phyloP scores from a whole-genome alignment of 2,329 filamentous ascomycete species.

The Ceratocystis cubensis region DNA sequence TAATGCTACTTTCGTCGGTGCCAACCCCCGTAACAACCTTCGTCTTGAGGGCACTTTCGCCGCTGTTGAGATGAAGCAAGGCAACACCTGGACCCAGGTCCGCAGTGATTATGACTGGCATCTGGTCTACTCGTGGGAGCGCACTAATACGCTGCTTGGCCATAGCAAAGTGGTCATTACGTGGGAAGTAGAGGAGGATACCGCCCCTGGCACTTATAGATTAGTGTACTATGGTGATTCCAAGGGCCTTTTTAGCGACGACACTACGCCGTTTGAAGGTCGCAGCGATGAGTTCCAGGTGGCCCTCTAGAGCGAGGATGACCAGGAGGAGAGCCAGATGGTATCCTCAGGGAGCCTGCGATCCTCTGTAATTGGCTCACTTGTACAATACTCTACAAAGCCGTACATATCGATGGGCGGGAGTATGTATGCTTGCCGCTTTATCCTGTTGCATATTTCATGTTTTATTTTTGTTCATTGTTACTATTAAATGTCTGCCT shows the following conservation, averaged over 20 bases:
- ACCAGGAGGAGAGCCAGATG: background rate
- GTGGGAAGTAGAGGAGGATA: conserved; percentile 50
- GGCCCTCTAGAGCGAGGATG: background rate
- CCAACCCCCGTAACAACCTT: conserved; percentile 80
- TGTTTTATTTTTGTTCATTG: background rate
- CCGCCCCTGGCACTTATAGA: conserved; percentile 56
- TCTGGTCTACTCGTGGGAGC: conserved; percentile 65
- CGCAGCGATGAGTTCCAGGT: conserved; percentile 43
- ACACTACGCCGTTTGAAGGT: conserved; percentile 57
- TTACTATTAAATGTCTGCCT: background rate
- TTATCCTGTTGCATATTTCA: background rate
- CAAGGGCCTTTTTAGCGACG: conserved; percentile 47
- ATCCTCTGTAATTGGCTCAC: background rate
- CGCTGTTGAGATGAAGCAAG: conserved; percentile 46
- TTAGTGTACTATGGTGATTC: conserved; percentile 75
- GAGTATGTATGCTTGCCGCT: background rate
- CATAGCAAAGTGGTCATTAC: conserved; percentile 62
- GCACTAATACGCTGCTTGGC: conserved; percentile 55
- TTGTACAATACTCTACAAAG: background rate
- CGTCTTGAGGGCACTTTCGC: conserved; percentile 66
- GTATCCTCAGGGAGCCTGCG: background rate
- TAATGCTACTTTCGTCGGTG: conserved; percentile 61
- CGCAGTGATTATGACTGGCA: conserved; percentile 74
- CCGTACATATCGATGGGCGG: background rate
- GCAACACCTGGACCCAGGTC: conserved; percentile 47